A percentile compares a stretch with the other conserved stretches of the same genome.
These are phyloP conservation scores for Pleurozium schreberi DNA, from an alignment of 225 moss, liverwort and hornwort species.

Conservation along the genomic window DNA sequence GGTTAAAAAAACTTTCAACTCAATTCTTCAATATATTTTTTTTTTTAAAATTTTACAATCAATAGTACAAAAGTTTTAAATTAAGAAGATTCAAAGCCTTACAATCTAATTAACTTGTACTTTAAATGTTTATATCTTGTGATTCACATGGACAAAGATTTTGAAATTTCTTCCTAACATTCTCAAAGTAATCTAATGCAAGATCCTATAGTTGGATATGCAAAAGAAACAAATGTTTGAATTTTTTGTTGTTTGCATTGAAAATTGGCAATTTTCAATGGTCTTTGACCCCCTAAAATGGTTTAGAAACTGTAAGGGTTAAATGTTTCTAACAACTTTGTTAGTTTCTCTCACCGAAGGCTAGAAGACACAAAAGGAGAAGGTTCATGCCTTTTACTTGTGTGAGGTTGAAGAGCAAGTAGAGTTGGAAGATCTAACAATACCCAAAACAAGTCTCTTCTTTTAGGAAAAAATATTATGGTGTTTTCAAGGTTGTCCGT, in stretches of 20 bases:
- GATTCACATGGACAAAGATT: rapidly evolving
- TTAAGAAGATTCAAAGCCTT: not conserved
- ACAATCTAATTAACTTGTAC: not conserved
- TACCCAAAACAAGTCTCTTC: not conserved
- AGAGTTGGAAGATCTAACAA: not conserved
- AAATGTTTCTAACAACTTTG: not conserved
- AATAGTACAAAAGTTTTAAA: not conserved
- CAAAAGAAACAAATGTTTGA: not conserved
- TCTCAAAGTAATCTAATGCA: not conserved
- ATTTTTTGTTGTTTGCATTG: not conserved
- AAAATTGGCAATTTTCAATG: not conserved
- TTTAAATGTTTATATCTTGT: not conserved
- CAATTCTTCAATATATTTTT: not conserved
- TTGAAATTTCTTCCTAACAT: not conserved
- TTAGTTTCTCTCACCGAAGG: not conserved
- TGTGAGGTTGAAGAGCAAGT: not conserved
- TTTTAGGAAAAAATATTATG: too few species aligned
- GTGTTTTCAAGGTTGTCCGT: not conserved
- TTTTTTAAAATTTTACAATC: not conserved
- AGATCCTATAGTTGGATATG: not conserved
- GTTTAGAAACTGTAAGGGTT: rapidly evolving
- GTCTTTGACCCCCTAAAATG: not conserved
- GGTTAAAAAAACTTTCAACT: rapidly evolving
- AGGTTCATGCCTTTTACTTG: not conserved
- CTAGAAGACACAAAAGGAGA: not conserved